phyloP scores from a whole-genome alignment of 2,329 filamentous ascomycete species.

The Pseudopyrenochaeta lycopersici region DNA sequence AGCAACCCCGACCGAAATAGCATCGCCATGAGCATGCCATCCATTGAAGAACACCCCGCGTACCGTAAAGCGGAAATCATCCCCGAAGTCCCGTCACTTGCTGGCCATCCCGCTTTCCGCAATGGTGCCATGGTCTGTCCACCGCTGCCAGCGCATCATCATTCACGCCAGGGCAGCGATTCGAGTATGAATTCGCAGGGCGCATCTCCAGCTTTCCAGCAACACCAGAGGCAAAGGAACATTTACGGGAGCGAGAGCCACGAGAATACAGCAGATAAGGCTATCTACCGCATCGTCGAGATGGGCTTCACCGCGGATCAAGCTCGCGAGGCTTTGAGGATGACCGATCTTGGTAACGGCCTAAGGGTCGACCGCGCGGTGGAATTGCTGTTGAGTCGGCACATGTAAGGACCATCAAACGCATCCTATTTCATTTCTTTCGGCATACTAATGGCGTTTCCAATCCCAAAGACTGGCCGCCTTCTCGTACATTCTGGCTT shows the following conservation, averaged over 20 bases:
- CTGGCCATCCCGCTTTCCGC: constrained; percentile 31
- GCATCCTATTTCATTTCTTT: background rate
- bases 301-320: constrained; percentile 67
- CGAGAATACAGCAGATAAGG: constrained; percentile 65
- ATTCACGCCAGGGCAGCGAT: background rate
- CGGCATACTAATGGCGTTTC: background rate
- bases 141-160: background rate
- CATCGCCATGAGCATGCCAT: constrained; percentile 39
- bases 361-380: constrained; percentile 67
- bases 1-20: constrained; percentile 34
- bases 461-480: no score
- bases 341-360: constrained; percentile 68
- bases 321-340: constrained; percentile 65
- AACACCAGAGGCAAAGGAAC: constrained; percentile 44
- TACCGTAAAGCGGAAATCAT: constrained; percentile 16
- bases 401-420: constrained; percentile 2
- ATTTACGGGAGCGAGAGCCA: constrained; percentile 45
- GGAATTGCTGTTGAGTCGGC: constrained; percentile 57
- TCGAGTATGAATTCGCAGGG: background rate
- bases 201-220: constrained; percentile 29
- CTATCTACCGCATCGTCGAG: constrained; percentile 65
- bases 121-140: constrained; percentile 6
- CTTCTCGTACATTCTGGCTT: background rate
- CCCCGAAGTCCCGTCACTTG: constrained; percentile 17
- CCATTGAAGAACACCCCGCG: constrained; percentile 41